Conservation (phyloP, 176 grass and related monocot genomes). For the Melocanna baccifera region DNA sequence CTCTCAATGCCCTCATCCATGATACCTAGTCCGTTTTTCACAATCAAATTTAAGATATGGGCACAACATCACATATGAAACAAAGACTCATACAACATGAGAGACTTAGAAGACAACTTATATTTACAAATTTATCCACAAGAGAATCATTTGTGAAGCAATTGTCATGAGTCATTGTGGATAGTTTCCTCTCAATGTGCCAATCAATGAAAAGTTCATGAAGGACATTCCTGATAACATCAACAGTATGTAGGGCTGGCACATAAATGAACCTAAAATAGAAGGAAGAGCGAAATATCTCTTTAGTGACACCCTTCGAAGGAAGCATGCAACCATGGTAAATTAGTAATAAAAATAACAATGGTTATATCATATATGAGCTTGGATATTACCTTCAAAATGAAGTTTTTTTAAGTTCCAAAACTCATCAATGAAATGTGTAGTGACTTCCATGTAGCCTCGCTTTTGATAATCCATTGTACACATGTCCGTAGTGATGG, state of each 20-base stretch:
- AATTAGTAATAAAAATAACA: not conserved
- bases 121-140: not conserved
- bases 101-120: not conserved
- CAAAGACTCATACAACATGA: too few species aligned
- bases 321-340: too few species aligned
- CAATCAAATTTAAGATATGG: too few species aligned
- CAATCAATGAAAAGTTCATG: slow-evolving; percentile 9
- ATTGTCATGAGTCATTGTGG: not conserved
- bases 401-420: not conserved
- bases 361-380: not conserved
- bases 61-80: too few species aligned
- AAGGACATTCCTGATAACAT: not conserved
- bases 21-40: too few species aligned
- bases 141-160: not conserved
- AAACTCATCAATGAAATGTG: slow-evolving; percentile 5
- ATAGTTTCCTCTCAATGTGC: slow-evolving; percentile 29
- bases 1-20: too few species aligned
- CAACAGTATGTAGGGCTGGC: slow-evolving; percentile 9
- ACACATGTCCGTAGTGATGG: slow-evolving; percentile 11
- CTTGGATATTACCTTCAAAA: slow-evolving; percentile 16
- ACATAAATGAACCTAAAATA: slow-evolving; percentile 1
- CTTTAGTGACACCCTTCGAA: not conserved
- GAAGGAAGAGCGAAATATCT: not conserved
- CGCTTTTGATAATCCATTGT: not conserved
- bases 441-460: not conserved